phyloP scores from a whole-genome alignment of 495 filamentous ascomycete genomes.

The Staphylotrichum longicolle region DNA sequence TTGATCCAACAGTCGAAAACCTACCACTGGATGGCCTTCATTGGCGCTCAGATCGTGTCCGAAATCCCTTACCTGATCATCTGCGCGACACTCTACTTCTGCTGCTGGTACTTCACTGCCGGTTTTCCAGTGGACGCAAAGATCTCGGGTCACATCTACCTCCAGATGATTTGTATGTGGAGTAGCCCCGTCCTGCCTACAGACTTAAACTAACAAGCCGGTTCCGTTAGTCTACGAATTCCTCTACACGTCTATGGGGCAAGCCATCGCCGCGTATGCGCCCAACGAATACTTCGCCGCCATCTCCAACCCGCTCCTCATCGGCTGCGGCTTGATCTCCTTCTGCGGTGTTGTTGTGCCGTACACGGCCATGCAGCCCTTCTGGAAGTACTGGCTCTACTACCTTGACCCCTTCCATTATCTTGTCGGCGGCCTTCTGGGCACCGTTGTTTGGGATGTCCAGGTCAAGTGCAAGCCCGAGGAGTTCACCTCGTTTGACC shows the following conservation, averaged over 20 bases:
- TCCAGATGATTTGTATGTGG: conserved; percentile 5
- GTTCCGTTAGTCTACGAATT: conserved; percentile 41
- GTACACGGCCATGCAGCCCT: conserved; percentile 47
- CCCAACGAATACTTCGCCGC: conserved; percentile 53
- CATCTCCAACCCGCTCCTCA: conserved; percentile 50
- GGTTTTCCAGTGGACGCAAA: conserved; percentile 45
- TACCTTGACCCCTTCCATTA: conserved; percentile 56
- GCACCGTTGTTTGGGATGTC: conserved; percentile 22
- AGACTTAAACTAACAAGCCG: conserved; percentile 39
- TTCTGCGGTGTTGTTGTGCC: conserved; percentile 51
- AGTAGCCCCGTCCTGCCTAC: conserved; percentile 33
- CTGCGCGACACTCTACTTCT: conserved; percentile 56
- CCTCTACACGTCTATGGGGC: conserved; percentile 46
- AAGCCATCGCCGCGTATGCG: conserved; percentile 45
- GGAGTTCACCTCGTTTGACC: conserved; percentile 26
- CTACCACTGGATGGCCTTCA: conserved; percentile 64
- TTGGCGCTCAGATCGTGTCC: conserved; percentile 51
- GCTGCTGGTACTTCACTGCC: conserved; percentile 42
- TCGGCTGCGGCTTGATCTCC: conserved; percentile 34
- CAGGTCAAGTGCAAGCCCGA: conserved; percentile 14
- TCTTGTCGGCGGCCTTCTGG: conserved; percentile 43
- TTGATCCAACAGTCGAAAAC: conserved; percentile 52
- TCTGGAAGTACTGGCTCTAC: conserved; percentile 48
- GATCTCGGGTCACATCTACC: conserved; percentile 3
- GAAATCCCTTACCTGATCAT: conserved; percentile 59